These are phyloP conservation scores for Trichoderma orchidacearum DNA, from an alignment of 495 filamentous ascomycete species.

Conservation along the genomic window DNA sequence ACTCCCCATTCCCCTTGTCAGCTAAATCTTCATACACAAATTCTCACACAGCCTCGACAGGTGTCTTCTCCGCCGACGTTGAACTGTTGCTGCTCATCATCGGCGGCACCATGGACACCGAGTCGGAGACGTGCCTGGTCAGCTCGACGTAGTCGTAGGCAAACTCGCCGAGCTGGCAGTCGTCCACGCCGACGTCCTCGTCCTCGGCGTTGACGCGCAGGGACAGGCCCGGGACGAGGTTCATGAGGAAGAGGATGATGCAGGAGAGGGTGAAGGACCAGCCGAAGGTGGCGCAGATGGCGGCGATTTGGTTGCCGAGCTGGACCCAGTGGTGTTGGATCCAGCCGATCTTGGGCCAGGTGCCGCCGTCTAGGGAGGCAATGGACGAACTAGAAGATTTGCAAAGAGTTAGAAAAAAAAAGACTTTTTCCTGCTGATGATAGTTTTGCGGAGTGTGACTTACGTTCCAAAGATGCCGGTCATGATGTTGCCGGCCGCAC, in stretches of 20 bases:
- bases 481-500: slow-evolving; percentile 60
- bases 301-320: slow-evolving; percentile 64
- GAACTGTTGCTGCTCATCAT: not conserved
- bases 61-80: not conserved
- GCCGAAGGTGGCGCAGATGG: slow-evolving; percentile 55
- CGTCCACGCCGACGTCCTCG: slow-evolving; percentile 67
- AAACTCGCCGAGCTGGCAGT: slow-evolving; percentile 74
- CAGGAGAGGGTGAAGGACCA: slow-evolving; percentile 71
- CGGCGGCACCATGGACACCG: not conserved
- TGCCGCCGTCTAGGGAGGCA: slow-evolving; percentile 58
- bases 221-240: slow-evolving; percentile 58
- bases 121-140: slow-evolving; percentile 49
- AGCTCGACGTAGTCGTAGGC: slow-evolving; percentile 77
- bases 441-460: slow-evolving; percentile 13
- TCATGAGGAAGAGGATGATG: slow-evolving; percentile 64
- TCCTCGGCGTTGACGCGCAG: slow-evolving; percentile 60
- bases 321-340: slow-evolving; percentile 68
- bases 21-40: too few relatives aligned
- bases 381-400: slow-evolving; percentile 50
- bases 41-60: not conserved
- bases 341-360: slow-evolving; percentile 53
- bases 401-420: not conserved
- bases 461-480: slow-evolving; percentile 74
- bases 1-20: too few relatives aligned
- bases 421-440: too few relatives aligned